A percentile compares a stretch with the other conserved stretches of the same genome.
Conservation (phyloP, 2,329 filamentous ascomycete genomes). For the Pseudocercospora eumusae region DNA sequence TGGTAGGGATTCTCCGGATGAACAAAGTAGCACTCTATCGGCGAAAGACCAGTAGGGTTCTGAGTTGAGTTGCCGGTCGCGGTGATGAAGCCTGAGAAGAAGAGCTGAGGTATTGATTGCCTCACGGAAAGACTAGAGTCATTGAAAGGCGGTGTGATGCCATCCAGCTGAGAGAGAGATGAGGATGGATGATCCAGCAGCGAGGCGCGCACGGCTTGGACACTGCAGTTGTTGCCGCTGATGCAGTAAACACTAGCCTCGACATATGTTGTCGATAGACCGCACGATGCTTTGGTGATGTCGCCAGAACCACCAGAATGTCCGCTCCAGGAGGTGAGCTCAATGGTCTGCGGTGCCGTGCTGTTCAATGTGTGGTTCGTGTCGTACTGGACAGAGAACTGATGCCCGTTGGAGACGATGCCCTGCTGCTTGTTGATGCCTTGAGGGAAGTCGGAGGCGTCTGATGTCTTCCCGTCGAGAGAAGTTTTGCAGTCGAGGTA, state of each 20-base stretch:
- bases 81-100: conserved; percentile 17
- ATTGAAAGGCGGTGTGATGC: conserved; percentile 13
- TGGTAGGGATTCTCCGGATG: conserved; percentile 17
- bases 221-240: conserved; percentile 13
- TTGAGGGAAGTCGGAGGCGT: background rate
- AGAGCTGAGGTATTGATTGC: conserved; percentile 17
- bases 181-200: conserved; percentile 14
- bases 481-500: conserved; percentile 12
- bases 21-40: conserved; percentile 19
- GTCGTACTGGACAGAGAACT: conserved; percentile 17
- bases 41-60: conserved; percentile 13
- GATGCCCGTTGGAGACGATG: conserved; percentile 14
- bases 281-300: conserved; percentile 13
- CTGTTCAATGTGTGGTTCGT: conserved; percentile 17
- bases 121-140: conserved; percentile 10
- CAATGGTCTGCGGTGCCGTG: conserved; percentile 11
- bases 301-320: conserved; percentile 4
- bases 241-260: conserved; percentile 17
- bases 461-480: background rate
- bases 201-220: conserved; percentile 15
- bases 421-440: conserved; percentile 13
- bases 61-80: conserved; percentile 14
- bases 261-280: conserved; percentile 17
- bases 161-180: conserved; percentile 14
- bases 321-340: conserved; percentile 13